These are phyloP conservation scores for Forsythia viridissima DNA, from an alignment of 257 asterid genomes.

Conservation along the genomic window DNA sequence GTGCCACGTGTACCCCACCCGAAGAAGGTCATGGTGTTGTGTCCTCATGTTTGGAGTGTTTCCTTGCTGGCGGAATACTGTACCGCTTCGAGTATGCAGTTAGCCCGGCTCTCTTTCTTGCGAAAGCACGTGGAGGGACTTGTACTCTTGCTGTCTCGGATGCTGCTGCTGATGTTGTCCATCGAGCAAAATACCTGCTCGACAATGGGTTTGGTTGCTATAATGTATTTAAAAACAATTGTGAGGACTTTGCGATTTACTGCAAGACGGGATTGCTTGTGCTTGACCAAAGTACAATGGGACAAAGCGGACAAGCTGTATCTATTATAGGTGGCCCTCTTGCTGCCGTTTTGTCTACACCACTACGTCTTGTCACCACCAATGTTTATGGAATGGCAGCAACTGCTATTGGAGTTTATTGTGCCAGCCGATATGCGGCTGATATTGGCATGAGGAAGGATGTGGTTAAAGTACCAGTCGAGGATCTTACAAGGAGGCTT, in stretches of 20 bases:
- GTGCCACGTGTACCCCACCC: conserved; percentile 60
- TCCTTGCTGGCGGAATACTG: conserved; percentile 85
- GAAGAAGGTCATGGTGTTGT: conserved; percentile 80
- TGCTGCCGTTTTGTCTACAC: conserved; percentile 76
- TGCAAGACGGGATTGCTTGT: conserved; percentile 94
- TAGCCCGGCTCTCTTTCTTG: conserved; percentile 70
- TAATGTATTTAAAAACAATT: conserved; percentile 79
- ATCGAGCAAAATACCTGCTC: conserved; percentile 80
- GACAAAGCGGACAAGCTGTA: conserved; percentile 92
- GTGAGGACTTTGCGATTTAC: conserved; percentile 93
- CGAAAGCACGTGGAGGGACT: conserved; percentile 96
- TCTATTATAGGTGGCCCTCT: conserved; percentile 87
- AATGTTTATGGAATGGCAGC: conserved; percentile 75
- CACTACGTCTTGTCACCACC: conserved; percentile 70
- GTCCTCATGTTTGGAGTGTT: conserved; percentile 79
- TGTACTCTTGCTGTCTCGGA: conserved; percentile 85
- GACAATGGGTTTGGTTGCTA: conserved; percentile 87
- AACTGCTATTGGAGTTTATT: conserved; percentile 74
- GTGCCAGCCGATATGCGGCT: conserved; percentile 82
- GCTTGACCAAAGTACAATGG: conserved; percentile 66
- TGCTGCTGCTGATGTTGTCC: conserved; percentile 48
- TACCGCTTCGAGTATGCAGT: conserved; percentile 87
- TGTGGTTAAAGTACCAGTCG: conserved; percentile 64
- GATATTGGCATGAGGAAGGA: conserved; percentile 92
- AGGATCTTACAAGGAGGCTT: conserved; percentile 68